A percentile compares a stretch with the other conserved stretches of the same genome.
These are phyloP conservation scores for Scheffersomyces lignicola DNA, from an alignment of 1,139 yeast species.

Conservation along the genomic window DNA sequence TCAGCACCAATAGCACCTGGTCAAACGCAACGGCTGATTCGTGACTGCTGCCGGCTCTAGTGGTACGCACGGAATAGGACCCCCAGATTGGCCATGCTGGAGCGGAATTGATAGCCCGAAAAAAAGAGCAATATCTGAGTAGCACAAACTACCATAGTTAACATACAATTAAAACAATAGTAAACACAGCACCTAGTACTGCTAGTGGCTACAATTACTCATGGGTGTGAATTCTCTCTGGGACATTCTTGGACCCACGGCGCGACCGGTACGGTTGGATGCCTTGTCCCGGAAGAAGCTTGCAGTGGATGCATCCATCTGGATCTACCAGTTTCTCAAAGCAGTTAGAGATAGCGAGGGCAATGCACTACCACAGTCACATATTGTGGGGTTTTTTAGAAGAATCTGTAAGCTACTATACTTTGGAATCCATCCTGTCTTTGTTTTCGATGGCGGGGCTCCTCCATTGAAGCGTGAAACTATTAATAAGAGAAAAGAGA, in stretches of 20 bases:
- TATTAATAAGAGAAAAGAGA: constrained; percentile 64
- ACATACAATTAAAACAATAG: too few relatives aligned
- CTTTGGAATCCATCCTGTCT: constrained; percentile 88
- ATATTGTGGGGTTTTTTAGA: constrained; percentile 90
- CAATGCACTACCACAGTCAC: constrained; percentile 73
- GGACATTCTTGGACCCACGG: constrained; percentile 89
- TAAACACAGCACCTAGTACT: too few relatives aligned
- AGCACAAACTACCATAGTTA: too few relatives aligned
- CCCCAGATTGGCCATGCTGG: background rate
- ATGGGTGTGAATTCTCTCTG: constrained; percentile 98
- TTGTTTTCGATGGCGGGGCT: constrained; percentile 98
- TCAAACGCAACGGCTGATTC: too few relatives aligned
- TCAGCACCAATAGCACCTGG: too few relatives aligned
- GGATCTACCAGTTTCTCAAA: constrained; percentile 96
- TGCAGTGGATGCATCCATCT: constrained; percentile 97
- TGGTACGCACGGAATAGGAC: too few relatives aligned
- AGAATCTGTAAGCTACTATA: constrained; percentile 87
- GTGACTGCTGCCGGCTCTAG: too few relatives aligned
- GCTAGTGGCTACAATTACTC: background rate
- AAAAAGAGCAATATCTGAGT: background rate
- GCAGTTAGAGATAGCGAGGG: constrained; percentile 92
- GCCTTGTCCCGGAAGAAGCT: constrained; percentile 71
- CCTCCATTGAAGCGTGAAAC: constrained; percentile 82
- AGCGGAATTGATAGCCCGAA: background rate
- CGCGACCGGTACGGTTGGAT: constrained; percentile 87